Percentiles rank a stretch among this genome's conserved stretches.
Conservation (phyloP, 768 basidiomycete species). For the Pleurotus ostreatus region DNA sequence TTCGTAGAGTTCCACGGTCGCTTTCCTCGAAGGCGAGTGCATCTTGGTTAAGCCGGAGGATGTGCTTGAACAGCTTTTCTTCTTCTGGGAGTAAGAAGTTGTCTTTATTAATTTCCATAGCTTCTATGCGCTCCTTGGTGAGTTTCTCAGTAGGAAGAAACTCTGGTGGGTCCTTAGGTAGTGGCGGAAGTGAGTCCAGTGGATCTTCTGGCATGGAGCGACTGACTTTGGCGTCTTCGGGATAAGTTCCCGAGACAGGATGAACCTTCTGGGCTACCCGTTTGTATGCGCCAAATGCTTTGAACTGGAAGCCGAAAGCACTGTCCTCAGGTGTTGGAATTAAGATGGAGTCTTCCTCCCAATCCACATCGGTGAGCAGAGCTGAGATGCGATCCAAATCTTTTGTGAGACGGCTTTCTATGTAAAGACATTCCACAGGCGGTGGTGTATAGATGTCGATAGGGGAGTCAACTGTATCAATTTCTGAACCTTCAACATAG, state of each 20-base stretch:
- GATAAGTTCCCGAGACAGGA: slow-evolving; percentile 28
- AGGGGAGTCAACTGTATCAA: not conserved
- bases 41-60: slow-evolving; percentile 25
- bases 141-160: slow-evolving; percentile 24
- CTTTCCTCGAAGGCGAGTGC: slow-evolving; percentile 28
- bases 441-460: not conserved
- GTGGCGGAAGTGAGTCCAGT: slow-evolving; percentile 19
- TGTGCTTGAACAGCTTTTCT: slow-evolving; percentile 25
- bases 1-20: slow-evolving; percentile 18
- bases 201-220: slow-evolving; percentile 30
- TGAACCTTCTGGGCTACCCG: slow-evolving; percentile 24
- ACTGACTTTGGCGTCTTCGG: slow-evolving; percentile 27
- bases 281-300: slow-evolving; percentile 24
- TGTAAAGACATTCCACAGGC: not conserved
- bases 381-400: not conserved
- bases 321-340: not conserved
- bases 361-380: not conserved
- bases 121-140: slow-evolving; percentile 22
- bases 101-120: slow-evolving; percentile 20
- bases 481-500: not conserved
- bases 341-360: slow-evolving; percentile 1
- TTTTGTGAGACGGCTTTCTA: not conserved
- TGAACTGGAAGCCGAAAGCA: not conserved
- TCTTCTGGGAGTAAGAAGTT: slow-evolving; percentile 32
- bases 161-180: slow-evolving; percentile 25